Evolutionary conservation across 257 asterid genomes (phyloP).

Genomic region (Lavandula angustifolia): DNA sequence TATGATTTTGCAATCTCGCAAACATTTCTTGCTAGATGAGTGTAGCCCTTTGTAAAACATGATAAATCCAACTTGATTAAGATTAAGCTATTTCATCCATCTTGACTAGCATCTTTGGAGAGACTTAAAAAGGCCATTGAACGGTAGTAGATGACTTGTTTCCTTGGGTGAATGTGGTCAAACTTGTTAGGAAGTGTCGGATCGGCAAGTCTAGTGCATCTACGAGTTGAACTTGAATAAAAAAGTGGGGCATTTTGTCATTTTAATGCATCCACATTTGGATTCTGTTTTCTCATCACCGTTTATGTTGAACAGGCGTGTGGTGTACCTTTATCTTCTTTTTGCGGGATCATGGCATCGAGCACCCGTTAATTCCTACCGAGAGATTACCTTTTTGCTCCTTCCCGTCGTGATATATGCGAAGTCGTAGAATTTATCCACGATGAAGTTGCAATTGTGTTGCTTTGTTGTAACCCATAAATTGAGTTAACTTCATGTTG

Average conservation of each 20-base stretch:
- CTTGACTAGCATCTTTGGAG: no score
- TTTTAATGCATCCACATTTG: not conserved
- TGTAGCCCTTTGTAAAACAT: no score
- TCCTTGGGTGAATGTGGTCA: no score
- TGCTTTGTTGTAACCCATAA: no score
- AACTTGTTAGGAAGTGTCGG: no score
- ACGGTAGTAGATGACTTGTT: no score
- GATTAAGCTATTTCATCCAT: no score
- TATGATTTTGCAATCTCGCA: no score
- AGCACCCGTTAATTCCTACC: constrained; percentile 92
- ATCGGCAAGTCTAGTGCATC: not conserved
- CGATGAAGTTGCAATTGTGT: constrained; percentile 39
- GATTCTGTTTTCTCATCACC: constrained; percentile 6
- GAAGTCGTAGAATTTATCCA: constrained; percentile 87
- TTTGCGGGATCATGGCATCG: constrained; percentile 61
- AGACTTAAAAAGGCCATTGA: no score
- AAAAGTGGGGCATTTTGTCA: not conserved
- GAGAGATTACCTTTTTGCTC: constrained; percentile 98
- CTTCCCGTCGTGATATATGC: constrained; percentile 61
- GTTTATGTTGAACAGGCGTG: constrained; percentile 21
- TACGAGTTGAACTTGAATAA: not conserved
- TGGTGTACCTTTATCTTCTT: constrained; percentile 11
- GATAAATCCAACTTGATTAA: no score
- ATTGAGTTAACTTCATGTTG: no score
- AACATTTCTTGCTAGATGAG: no score